Evolutionary conservation across 140 eudicot genomes (phyloP).

Genomic region (Bidens hawaiensis): DNA sequence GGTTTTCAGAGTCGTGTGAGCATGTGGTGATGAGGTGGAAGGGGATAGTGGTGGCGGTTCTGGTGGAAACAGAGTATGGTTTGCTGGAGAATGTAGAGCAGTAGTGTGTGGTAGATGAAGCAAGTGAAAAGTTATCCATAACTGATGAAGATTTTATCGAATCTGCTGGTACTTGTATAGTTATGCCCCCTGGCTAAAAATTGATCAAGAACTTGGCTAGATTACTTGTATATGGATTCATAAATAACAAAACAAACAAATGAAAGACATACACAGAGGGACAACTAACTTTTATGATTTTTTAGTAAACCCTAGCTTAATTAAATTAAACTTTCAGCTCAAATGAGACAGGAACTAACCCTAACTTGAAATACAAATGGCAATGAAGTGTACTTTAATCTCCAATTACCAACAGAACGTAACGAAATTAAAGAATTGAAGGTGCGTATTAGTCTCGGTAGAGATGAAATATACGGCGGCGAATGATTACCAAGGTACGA

Average conservation of each 20-base stretch:
- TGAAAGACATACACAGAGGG: background rate
- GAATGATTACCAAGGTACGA: no score
- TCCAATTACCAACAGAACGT: no score
- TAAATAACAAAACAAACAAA: background rate
- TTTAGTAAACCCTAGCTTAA: background rate
- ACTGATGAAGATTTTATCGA: background rate
- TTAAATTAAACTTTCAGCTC: background rate
- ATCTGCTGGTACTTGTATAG: background rate
- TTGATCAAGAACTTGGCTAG: background rate
- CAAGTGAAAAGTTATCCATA: constrained; percentile 58
- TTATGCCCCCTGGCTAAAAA: no score
- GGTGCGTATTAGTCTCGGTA: no score
- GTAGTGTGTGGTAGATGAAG: constrained; percentile 50
- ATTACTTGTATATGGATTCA: background rate
- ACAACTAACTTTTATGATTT: background rate
- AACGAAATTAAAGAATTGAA: no score
- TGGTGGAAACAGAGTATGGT: constrained; percentile 32
- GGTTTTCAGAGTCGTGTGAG: constrained; percentile 29
- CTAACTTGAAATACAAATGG: no score
- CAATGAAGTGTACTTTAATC: no score
- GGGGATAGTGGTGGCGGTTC: no score
- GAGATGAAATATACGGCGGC: no score
- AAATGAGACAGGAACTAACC: background rate
- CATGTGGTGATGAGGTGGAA: constrained; percentile 15
- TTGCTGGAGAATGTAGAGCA: constrained; percentile 37